Evolutionary conservation across 495 filamentous ascomycete genomes (phyloP), one percentile per base, ranked within the genome.

Genomic region (Penicillium riverlandense): DNA sequence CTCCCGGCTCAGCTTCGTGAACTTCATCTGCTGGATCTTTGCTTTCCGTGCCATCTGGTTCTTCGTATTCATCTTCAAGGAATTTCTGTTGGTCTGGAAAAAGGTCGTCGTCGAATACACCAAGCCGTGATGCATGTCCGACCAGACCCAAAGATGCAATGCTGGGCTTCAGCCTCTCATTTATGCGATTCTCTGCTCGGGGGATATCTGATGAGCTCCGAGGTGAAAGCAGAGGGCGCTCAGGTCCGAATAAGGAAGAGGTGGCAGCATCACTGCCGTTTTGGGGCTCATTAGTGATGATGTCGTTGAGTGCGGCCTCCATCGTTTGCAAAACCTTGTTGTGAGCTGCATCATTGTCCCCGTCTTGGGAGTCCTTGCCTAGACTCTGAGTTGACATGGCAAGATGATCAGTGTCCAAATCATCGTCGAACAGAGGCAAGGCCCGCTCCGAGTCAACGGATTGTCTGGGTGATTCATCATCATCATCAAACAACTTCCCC

Each of bases 51-150:
- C 72, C 77, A 11, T 86, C 79, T 6, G 74, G 71, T 48, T 90
- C 88, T 43, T 88, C 85, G 31, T 83, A 79, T 57, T 95, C 90
- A 53, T 95, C 90, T 40, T 90, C 84, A 11, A 86, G 71, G 50
- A 87, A 90, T 47, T 84, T 88, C 51, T 90, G 81, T 57, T 95
- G 90, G 43, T 97, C 92, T 10, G 81, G 83, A 57, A 96, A 97
- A 14, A 99, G 79, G 55, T 96, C 90, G 51, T 96, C 85, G 50
- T 96, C 86, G 64, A 99, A 96, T 4, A 96, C 92, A 8, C 90
- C 88, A 42, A 84, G 85, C 5, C 87, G 80, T 10, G 81, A 82
- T 14, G 83, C 85, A 11, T 82, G 77, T 43, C 83, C 89, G 2
- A 99, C 84, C 11, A 99, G 77, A 2, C 94, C 94, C 1, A 98